Percentiles rank a stretch among this genome's conserved stretches.
Conservation (phyloP, 169 alveolate genomes). For the Perkinsus chesapeaki region DNA sequence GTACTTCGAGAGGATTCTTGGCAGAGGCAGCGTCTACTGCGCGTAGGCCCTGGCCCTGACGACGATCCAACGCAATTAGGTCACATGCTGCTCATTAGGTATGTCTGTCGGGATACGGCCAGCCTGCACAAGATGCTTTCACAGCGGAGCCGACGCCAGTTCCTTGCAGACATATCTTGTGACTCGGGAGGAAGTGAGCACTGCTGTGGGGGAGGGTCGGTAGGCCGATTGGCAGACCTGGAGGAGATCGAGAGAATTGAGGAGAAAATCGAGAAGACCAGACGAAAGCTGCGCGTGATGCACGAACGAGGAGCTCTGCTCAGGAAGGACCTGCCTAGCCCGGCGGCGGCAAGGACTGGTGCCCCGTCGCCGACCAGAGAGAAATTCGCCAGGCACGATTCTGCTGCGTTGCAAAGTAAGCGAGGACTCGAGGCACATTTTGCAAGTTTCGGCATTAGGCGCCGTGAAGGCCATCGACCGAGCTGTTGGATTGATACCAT, state of each 20-base stretch:
- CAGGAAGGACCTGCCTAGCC: no score
- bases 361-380: background rate
- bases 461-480: background rate
- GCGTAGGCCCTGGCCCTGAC: background rate
- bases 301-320: background rate
- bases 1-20: background rate
- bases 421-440: background rate
- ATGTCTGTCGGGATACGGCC: background rate
- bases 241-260: background rate
- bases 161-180: background rate
- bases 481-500: background rate
- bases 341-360: no score
- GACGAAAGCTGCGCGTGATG: background rate
- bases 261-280: background rate
- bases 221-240: background rate
- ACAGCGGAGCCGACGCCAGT: background rate
- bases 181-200: background rate
- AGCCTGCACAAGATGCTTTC: background rate
- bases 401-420: background rate
- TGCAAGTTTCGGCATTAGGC: background rate
- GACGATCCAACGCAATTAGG: background rate
- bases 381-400: background rate
- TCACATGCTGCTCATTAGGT: background rate
- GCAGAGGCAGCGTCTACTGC: background rate
- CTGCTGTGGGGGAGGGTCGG: background rate